Evolutionary conservation across 176 grass and related monocot genomes (phyloP).

Genomic region (Melocanna baccifera): DNA sequence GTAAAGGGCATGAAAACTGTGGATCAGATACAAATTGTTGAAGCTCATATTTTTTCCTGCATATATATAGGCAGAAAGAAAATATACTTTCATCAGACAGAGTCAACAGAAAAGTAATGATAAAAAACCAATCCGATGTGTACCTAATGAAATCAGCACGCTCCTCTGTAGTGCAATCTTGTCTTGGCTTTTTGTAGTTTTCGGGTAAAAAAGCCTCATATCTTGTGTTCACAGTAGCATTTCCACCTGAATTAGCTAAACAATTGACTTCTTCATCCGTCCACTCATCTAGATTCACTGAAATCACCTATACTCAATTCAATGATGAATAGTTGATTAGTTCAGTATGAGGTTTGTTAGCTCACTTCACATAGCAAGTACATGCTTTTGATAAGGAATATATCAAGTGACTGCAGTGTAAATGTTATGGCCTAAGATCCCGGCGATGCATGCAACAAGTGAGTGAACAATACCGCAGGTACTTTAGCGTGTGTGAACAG

Average conservation of each 20-base stretch:
- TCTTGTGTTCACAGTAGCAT: constrained; percentile 69
- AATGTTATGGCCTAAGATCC: no score
- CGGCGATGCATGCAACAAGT: no score
- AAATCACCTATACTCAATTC: constrained; percentile 49
- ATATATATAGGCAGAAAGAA: background rate
- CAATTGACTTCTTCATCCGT: constrained; percentile 79
- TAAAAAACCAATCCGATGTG: background rate
- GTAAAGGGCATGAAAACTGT: constrained; percentile 49
- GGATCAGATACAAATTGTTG: constrained; percentile 71
- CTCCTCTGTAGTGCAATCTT: constrained; percentile 68
- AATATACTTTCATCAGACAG: background rate
- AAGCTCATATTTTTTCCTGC: constrained; percentile 92
- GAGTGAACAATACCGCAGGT: no score
- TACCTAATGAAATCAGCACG: constrained; percentile 83
- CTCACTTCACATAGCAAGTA: background rate
- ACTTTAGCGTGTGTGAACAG: no score
- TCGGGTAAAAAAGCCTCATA: constrained; percentile 84
- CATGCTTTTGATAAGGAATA: background rate
- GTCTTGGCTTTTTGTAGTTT: constrained; percentile 62
- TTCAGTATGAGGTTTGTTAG: background rate
- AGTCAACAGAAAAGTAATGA: background rate
- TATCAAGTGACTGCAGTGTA: background rate
- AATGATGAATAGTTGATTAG: background rate
- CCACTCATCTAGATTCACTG: constrained; percentile 97
- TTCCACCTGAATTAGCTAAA: constrained; percentile 65